Conservation (phyloP, 352 stramenopile genomes). For the Lagenidium giganteum region DNA sequence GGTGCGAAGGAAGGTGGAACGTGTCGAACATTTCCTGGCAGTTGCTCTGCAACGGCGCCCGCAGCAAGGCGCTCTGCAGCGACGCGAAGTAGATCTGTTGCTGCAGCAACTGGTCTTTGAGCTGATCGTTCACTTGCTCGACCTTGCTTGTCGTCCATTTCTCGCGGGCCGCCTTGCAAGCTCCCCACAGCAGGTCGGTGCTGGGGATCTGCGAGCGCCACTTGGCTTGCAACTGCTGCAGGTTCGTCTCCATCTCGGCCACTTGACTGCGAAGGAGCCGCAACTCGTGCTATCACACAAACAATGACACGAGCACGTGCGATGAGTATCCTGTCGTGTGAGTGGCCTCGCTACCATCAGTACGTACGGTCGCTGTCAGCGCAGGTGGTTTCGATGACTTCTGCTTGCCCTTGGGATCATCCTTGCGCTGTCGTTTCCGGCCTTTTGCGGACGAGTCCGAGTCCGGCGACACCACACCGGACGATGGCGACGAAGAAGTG, state of each 20-base stretch:
- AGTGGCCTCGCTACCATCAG: too few species aligned
- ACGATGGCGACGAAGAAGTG: too few species aligned
- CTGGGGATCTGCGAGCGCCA: slow-evolving; percentile 38
- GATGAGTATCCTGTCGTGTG: too few species aligned
- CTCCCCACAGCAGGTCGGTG: slow-evolving; percentile 20
- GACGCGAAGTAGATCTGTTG: slow-evolving; percentile 63
- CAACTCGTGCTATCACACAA: slow-evolving; percentile 62
- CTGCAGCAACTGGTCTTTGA: slow-evolving; percentile 54
- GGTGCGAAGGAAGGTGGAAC: slow-evolving; percentile 30
- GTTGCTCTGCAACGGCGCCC: slow-evolving; percentile 45
- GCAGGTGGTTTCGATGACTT: too few species aligned
- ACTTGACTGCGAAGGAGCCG: slow-evolving; percentile 38
- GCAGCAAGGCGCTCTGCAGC: slow-evolving; percentile 42
- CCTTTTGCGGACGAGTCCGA: too few species aligned
- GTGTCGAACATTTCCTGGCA: slow-evolving; percentile 44
- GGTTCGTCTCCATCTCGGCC: slow-evolving; percentile 29
- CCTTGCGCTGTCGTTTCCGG: too few species aligned
- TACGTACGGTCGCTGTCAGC: too few species aligned
- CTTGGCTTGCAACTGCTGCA: slow-evolving; percentile 32
- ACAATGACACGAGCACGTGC: too few species aligned
- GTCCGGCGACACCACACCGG: too few species aligned
- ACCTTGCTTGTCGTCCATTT: slow-evolving; percentile 47
- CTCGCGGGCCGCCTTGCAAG: slow-evolving; percentile 40
- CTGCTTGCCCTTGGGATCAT: too few species aligned
- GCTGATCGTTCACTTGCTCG: slow-evolving; percentile 39